Conservation (phyloP, 2,329 filamentous ascomycete species). For the Bipolaris cookei region DNA sequence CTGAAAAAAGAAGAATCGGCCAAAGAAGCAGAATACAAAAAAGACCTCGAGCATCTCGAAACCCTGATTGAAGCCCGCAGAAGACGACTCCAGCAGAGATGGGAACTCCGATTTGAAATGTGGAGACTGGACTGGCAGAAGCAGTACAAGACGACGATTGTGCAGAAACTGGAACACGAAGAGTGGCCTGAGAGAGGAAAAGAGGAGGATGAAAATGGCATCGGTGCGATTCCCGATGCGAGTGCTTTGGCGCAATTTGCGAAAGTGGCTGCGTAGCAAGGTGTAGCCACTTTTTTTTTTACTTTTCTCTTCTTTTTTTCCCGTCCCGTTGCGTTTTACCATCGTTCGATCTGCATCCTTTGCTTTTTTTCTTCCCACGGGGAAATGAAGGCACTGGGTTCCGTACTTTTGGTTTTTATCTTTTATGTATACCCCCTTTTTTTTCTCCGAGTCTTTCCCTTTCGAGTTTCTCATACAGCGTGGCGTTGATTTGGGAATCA, state of each 20-base stretch:
- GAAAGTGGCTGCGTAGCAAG: constrained; percentile 15
- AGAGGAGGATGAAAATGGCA: constrained; percentile 10
- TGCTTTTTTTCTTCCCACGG: not conserved
- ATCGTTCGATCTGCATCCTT: not conserved
- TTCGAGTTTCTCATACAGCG: too few species aligned
- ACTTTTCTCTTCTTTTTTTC: not conserved
- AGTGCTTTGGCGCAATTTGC: constrained; percentile 32
- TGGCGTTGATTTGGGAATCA: too few species aligned
- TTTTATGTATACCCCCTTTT: too few species aligned
- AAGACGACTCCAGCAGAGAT: constrained; percentile 42
- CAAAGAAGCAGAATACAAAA: constrained; percentile 41
- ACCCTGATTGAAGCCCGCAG: constrained; percentile 42
- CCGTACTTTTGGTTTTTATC: too few species aligned
- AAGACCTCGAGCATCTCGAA: constrained; percentile 46
- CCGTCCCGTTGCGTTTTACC: not conserved
- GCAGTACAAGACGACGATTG: constrained; percentile 31
- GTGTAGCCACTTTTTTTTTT: not conserved
- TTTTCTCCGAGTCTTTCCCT: too few species aligned
- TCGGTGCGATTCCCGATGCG: constrained; percentile 25
- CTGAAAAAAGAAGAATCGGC: constrained; percentile 44
- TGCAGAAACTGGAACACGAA: constrained; percentile 34
- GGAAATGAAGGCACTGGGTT: too few species aligned
- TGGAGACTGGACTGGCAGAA: constrained; percentile 47
- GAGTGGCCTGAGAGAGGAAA: constrained; percentile 35
- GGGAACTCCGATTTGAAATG: constrained; percentile 51